Conservation (phyloP, 2,329 filamentous ascomycete genomes). For the Aspergillus sp. region DNA sequence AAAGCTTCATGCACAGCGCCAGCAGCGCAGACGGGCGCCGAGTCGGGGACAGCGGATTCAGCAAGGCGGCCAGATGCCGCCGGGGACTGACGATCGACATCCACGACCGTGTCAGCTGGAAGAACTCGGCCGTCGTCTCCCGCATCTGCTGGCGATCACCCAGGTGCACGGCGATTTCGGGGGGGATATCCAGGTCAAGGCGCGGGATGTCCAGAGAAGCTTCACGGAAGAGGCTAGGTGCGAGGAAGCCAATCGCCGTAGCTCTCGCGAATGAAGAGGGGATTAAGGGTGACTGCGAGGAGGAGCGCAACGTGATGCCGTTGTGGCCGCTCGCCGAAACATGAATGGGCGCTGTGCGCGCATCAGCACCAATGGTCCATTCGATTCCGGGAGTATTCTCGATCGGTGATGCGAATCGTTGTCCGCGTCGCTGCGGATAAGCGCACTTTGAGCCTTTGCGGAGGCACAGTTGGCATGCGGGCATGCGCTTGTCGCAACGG, state of each 20-base stretch:
- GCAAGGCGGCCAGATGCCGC: background rate
- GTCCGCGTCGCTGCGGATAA: background rate
- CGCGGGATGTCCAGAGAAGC: background rate
- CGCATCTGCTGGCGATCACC: background rate
- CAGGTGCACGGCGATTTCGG: background rate
- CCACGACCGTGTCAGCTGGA: background rate
- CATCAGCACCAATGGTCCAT: no score
- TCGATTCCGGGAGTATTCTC: no score
- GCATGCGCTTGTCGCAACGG: background rate
- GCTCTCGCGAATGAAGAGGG: no score
- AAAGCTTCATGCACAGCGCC: background rate
- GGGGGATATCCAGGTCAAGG: background rate
- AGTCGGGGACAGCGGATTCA: background rate
- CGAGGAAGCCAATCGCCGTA: background rate
- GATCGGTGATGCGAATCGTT: background rate
- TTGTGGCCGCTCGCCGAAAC: no score
- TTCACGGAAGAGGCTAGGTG: background rate
- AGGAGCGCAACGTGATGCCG: no score
- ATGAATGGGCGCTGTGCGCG: no score
- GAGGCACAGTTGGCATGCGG: background rate
- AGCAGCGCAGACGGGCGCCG: background rate
- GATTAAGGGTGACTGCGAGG: no score
- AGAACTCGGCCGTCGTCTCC: background rate
- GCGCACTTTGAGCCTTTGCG: background rate
- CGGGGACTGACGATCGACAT: background rate